These are phyloP conservation scores for Pseudocohnilembus persalinus DNA, from an alignment of 169 alveolate genomes.

Conservation along the genomic window DNA sequence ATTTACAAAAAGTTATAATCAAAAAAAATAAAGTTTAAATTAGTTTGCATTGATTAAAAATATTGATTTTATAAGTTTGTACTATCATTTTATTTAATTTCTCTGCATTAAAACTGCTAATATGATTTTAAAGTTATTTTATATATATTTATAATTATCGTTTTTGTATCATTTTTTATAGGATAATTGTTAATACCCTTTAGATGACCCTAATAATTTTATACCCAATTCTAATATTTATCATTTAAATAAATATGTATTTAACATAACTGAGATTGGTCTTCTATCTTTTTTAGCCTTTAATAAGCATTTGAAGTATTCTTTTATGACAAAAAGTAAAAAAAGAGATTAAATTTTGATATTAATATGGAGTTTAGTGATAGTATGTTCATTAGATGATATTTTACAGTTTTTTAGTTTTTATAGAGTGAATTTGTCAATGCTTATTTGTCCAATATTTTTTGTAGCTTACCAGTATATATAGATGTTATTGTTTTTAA, in stretches of 20 bases:
- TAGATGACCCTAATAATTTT: neutral
- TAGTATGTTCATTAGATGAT: neutral
- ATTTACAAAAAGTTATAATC: no score
- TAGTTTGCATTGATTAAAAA: no score
- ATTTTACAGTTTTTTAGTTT: neutral
- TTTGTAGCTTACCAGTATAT: conserved; percentile 11
- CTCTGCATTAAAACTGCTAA: no score
- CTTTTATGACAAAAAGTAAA: neutral
- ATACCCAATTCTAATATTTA: conserved; percentile 19
- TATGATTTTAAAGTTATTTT: no score
- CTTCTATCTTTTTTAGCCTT: conserved; percentile 1
- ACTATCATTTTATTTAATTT: no score
- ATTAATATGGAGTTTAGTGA: neutral
- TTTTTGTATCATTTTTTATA: neutral
- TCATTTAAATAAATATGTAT: neutral
- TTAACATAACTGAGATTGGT: neutral
- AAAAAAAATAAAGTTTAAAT: no score
- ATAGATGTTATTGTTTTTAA: neutral
- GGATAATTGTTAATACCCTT: conserved; percentile 6
- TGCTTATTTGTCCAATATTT: neutral
- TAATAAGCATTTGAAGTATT: conserved; percentile 1
- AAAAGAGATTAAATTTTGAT: conserved; percentile 3
- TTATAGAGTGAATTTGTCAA: neutral
- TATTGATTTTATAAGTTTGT: no score
- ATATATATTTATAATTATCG: no score